phyloP scores from a whole-genome alignment of 495 filamentous ascomycete species.

The Podospora conica region DNA sequence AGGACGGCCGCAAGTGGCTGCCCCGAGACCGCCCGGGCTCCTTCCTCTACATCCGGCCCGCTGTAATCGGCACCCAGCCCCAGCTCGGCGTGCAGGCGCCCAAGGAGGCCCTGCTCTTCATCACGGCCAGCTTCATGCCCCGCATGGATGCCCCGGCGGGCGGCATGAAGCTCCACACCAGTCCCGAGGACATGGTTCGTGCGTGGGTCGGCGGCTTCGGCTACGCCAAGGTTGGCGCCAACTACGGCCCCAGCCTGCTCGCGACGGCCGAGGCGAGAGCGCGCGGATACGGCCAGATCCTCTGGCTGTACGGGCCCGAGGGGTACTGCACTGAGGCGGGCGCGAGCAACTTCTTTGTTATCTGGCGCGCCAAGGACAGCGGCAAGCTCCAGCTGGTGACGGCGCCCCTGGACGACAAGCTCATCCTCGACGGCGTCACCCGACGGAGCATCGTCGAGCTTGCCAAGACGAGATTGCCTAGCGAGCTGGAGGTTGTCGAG shows the following conservation, averaged over 20 bases:
- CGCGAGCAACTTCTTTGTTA: conserved; percentile 87
- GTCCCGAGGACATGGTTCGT: conserved; percentile 67
- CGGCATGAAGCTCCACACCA: conserved; percentile 74
- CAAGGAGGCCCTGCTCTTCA: conserved; percentile 75
- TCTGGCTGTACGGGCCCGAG: conserved; percentile 81
- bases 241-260: conserved; percentile 78
- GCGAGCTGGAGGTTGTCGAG: conserved; percentile 70
- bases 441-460: conserved; percentile 69
- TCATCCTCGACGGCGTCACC: conserved; percentile 84
- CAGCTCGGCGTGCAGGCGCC: conserved; percentile 78
- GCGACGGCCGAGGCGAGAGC: conserved; percentile 66
- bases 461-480: conserved; percentile 53
- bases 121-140: conserved; percentile 73
- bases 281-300: conserved; percentile 74
- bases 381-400: conserved; percentile 71
- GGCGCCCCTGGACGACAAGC: conserved; percentile 68
- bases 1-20: conserved; percentile 73
- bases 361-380: conserved; percentile 63
- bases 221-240: conserved; percentile 84
- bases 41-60: conserved; percentile 76
- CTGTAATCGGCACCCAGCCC: conserved; percentile 73
- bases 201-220: conserved; percentile 93
- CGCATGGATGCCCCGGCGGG: conserved; percentile 45
- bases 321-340: conserved; percentile 82
- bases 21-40: conserved; percentile 57